phyloP scores from a whole-genome alignment of 2,329 filamentous ascomycete genomes.

The Capronia coronata region DNA sequence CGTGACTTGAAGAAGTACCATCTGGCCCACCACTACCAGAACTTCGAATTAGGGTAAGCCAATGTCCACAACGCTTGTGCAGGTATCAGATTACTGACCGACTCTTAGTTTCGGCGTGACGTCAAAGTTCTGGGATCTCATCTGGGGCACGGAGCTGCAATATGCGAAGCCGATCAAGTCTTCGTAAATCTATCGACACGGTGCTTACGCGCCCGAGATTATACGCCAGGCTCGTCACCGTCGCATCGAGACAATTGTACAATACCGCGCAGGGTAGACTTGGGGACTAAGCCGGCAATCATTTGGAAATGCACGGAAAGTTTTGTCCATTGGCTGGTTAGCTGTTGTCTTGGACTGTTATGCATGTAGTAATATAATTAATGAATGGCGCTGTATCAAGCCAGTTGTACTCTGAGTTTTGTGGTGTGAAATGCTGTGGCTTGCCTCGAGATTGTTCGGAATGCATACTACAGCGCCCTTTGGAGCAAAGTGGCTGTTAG shows the following conservation, averaged over 20 bases:
- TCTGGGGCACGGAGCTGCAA: conserved; percentile 83
- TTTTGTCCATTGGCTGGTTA: too few relatives aligned
- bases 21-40: conserved; percentile 92
- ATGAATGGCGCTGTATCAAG: too few relatives aligned
- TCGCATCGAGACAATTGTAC: too few relatives aligned
- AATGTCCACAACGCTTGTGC: background rate
- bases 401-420: too few relatives aligned
- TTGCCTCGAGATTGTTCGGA: too few relatives aligned
- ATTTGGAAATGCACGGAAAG: too few relatives aligned
- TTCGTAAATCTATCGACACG: background rate
- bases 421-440: too few relatives aligned
- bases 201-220: background rate
- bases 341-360: background rate
- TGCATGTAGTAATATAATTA: background rate
- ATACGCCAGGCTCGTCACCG: too few relatives aligned
- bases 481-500: too few relatives aligned
- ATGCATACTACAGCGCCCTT: too few relatives aligned
- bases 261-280: too few relatives aligned
- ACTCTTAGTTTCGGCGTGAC: conserved; percentile 70
- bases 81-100: conserved; percentile 2
- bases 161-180: conserved; percentile 34
- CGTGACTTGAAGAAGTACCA: conserved; percentile 95
- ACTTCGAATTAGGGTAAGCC: conserved; percentile 75
- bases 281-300: too few relatives aligned
- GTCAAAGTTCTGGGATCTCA: conserved; percentile 86